Evolutionary conservation across 1,139 yeast species (phyloP), one percentile per base, ranked within the genome.

Genomic region (Schizosaccharomyces versatilis): DNA sequence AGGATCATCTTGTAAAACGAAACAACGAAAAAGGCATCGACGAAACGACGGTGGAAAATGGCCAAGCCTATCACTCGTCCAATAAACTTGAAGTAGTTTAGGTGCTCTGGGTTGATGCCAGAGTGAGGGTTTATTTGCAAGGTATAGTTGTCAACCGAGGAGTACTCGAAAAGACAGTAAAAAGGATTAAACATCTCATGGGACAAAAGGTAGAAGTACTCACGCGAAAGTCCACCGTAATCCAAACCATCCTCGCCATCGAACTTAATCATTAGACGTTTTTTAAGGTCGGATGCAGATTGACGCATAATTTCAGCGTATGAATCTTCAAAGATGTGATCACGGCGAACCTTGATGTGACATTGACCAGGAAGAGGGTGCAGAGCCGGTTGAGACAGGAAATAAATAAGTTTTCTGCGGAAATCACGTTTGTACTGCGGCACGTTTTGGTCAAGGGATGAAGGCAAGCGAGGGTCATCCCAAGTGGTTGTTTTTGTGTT

Each of bases 171-270:
- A 64, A 90, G 73, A 71, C 98, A 88, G 69, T 93, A 90, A 70
- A 88, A 85, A 58, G 99, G 99, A 67, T 93, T 88, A 70, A 90
- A 90, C 96, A 90, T 93, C 69, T 93, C 97, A 67, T 90, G 98
- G 1, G 97, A 88, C 61, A 90, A 74, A 65, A 88, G 74, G 71
- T 86, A 90, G 80, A 93, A 90, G 69, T 85, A 90, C 69, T 90
- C 99, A 72, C 98, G 78, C 38, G 96, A 85, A 61, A 90, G 97
- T 67, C 99, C 99, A 75, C 98, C 98, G 67, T 90, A 90, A 73
- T 90, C 99, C 63, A 93, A 76, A 68, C 98, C 99, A 73, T 90
- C 98, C 73, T 90, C 99, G 59, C 98, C 98, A 63, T 90, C 98
- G 64, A 93, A 90, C 68, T 90, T 88, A 68, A 90, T 93, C 98